phyloP scores from a whole-genome alignment of 2,329 filamentous ascomycete species.

The Helotiales sp. region DNA sequence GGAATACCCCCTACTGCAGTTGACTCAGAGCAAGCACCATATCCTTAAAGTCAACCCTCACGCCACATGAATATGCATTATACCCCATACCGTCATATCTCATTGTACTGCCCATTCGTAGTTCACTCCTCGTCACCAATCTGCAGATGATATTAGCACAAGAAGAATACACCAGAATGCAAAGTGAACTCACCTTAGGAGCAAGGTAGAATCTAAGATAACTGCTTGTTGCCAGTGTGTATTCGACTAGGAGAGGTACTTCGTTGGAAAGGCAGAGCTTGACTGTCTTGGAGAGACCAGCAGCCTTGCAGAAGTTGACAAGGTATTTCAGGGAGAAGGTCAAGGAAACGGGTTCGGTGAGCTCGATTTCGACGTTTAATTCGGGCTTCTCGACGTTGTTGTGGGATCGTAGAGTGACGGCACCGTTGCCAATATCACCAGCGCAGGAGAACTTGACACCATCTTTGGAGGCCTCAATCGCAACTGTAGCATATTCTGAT shows the following conservation, averaged over 20 bases:
- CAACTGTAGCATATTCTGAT: conserved; percentile 55
- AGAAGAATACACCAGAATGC: not conserved
- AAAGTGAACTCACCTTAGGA: conserved; percentile 69
- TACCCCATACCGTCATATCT: conserved; percentile 30
- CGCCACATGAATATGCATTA: conserved; percentile 33
- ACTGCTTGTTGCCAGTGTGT: conserved; percentile 75
- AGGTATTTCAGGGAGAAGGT: conserved; percentile 99
- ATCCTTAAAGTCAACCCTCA: conserved; percentile 35
- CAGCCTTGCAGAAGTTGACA: conserved; percentile 99
- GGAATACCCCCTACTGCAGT: conserved; percentile 1
- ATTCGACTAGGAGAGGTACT: conserved; percentile 94
- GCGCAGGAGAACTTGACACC: conserved; percentile 92
- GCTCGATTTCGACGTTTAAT: conserved; percentile 82
- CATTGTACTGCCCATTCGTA: conserved; percentile 20
- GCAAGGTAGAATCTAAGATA: conserved; percentile 97
- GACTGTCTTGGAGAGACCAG: conserved; percentile 76
- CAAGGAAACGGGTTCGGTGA: conserved; percentile 87
- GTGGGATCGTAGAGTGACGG: conserved; percentile 87
- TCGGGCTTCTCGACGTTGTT: conserved; percentile 87
- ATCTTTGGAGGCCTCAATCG: conserved; percentile 95
- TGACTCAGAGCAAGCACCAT: conserved; percentile 21
- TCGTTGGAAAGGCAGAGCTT: conserved; percentile 95
- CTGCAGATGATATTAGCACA: conserved; percentile 42
- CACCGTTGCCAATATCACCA: conserved; percentile 94
- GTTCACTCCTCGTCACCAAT: conserved; percentile 67